Evolutionary conservation across 73 alveolate genomes (phyloP).

Genomic region (Tetrahymena elliotti): DNA sequence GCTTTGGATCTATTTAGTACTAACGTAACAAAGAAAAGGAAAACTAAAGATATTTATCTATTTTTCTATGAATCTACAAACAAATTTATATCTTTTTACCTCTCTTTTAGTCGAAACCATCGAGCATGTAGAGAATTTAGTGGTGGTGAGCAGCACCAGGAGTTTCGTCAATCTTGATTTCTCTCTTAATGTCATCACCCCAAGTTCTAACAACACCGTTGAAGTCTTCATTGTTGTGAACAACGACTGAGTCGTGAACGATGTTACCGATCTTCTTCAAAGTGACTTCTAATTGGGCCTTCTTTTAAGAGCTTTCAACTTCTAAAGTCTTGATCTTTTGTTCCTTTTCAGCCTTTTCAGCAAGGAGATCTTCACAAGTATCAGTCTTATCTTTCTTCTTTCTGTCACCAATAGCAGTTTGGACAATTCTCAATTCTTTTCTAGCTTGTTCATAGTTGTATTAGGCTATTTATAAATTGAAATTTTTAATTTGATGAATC

Average conservation of each 20-base stretch:
- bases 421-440: slow-evolving; percentile 49
- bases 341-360: slow-evolving; percentile 3
- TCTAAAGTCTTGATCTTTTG: slow-evolving; percentile 49
- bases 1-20: background rate
- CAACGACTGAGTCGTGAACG: slow-evolving; percentile 85
- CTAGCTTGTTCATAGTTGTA: slow-evolving; percentile 54
- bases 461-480: slow-evolving; percentile 14
- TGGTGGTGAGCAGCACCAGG: slow-evolving; percentile 93
- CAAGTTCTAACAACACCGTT: slow-evolving; percentile 74
- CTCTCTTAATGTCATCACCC: slow-evolving; percentile 72
- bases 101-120: slow-evolving; percentile 82
- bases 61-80: background rate
- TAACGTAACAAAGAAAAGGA: background rate
- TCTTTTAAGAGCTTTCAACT: slow-evolving; percentile 20
- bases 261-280: slow-evolving; percentile 71
- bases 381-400: slow-evolving; percentile 54
- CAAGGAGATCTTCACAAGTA: background rate
- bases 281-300: slow-evolving; percentile 5
- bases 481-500: background rate
- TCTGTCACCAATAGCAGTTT: slow-evolving; percentile 64
- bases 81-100: slow-evolving; percentile 29
- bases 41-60: background rate
- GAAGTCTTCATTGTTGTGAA: slow-evolving; percentile 87
- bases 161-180: slow-evolving; percentile 65
- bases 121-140: slow-evolving; percentile 80